Evolutionary conservation across 108 stramenopile genomes (phyloP).

Genomic region (Schizochytrium sp.): DNA sequence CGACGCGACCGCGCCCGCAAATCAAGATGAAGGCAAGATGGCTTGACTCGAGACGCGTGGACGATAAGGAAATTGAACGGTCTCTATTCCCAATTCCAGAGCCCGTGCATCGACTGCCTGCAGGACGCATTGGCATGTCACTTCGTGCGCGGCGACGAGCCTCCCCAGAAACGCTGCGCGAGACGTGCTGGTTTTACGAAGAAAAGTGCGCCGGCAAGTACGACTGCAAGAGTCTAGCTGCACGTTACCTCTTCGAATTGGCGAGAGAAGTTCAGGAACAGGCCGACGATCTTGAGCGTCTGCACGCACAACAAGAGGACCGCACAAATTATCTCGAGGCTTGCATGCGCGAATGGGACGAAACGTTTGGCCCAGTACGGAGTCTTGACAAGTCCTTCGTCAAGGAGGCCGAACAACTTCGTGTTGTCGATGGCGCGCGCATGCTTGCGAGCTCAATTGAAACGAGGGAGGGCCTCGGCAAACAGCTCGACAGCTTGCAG

Average conservation of each 20-base stretch:
- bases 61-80: neutral
- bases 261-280: constrained; percentile 48
- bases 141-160: constrained; percentile 54
- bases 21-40: neutral
- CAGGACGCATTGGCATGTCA: constrained; percentile 38
- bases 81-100: neutral
- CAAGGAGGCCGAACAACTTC: neutral
- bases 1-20: too few relatives aligned
- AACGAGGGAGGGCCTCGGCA: neutral
- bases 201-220: constrained; percentile 59
- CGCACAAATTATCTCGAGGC: neutral
- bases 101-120: neutral
- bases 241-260: constrained; percentile 64
- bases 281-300: neutral
- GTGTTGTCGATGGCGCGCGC: neutral
- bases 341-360: constrained; percentile 1
- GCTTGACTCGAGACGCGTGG: neutral
- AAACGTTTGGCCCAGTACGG: neutral
- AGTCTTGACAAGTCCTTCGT: neutral
- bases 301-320: neutral
- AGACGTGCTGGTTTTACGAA: constrained; percentile 67
- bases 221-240: constrained; percentile 56
- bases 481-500: neutral
- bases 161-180: constrained; percentile 50
- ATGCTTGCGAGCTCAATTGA: neutral